Percentiles rank a stretch among this genome's conserved stretches.
These are phyloP conservation scores for Calendula officinalis DNA, from an alignment of 129 eudicot genomes.

Conservation along the genomic window DNA sequence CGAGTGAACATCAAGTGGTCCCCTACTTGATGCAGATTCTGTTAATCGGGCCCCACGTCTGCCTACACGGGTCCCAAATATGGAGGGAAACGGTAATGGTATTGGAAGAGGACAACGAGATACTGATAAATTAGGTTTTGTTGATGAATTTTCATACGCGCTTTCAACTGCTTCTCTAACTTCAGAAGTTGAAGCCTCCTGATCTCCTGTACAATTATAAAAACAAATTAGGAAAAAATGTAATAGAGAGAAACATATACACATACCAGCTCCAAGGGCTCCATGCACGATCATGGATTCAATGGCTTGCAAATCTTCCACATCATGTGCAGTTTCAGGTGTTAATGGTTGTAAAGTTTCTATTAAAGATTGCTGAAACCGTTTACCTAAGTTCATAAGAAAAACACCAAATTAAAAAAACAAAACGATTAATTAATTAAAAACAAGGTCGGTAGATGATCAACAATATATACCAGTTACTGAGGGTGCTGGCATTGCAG, in stretches of 20 bases:
- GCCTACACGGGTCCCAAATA: constrained; percentile 58
- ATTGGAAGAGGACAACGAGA: constrained; percentile 85
- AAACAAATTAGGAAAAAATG: neutral
- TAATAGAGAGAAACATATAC: neutral
- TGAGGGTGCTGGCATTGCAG: constrained; percentile 80
- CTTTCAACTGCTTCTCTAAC: constrained; percentile 55
- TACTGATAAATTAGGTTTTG: constrained; percentile 66
- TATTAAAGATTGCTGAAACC: constrained; percentile 42
- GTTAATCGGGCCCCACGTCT: constrained; percentile 65
- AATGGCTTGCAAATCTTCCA: constrained; percentile 70
- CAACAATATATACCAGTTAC: constrained; percentile 45
- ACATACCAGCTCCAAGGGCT: constrained; percentile 63
- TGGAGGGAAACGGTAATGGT: constrained; percentile 86
- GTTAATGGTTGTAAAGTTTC: constrained; percentile 60
- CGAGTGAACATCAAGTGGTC: constrained; percentile 79
- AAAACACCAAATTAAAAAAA: constrained; percentile 16
- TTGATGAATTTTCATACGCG: constrained; percentile 44
- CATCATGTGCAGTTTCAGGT: constrained; percentile 68
- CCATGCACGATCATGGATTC: constrained; percentile 72
- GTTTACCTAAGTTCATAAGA: constrained; percentile 37
- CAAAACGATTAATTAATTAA: neutral
- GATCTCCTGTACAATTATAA: constrained; percentile 37
- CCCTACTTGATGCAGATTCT: constrained; percentile 43
- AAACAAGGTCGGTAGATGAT: neutral
- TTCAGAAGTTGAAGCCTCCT: constrained; percentile 58